Base-by-base conservation (phyloP, 768 basidiomycete species). In the Kwoniella mangroviensis region DNA sequence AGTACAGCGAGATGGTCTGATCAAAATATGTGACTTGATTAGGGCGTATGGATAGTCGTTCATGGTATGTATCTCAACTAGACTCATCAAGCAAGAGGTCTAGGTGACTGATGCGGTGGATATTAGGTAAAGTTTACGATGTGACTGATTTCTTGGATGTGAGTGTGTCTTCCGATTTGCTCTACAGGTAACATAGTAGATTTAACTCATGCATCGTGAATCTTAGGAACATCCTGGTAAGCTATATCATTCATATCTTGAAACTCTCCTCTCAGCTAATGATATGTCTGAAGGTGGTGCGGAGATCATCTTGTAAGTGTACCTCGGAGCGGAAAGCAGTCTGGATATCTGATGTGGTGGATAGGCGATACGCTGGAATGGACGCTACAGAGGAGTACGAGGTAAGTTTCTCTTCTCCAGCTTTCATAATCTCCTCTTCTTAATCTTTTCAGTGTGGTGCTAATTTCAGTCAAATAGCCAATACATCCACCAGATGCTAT, bases 401-500 rank as follows among this genome's bases (percentile, higher is more conserved):
- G 66, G 79, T 79, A 24, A 52, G 72, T 65, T n/a, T 1, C 34
- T 34, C 34, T 34, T 34, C 34, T 34, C 9, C 34, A 34, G 34
- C 34, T 34, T 5, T 34, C 34, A 34, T 34, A 6, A 7, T 34
- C 9, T 7, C 34, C 34, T 34, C 9, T 28, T 34, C 1, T n/a
- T n/a, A n/a, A n/a, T n/a, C n/a, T n/a, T n/a, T n/a, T n/a, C n/a
- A n/a, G n/a, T n/a, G n/a, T n/a, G n/a, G n/a, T n/a, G n/a, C n/a
- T n/a, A n/a, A n/a, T n/a, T n/a, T n/a, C n/a, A n/a, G n/a, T n/a
- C n/a, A n/a, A n/a, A n/a, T n/a, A 90, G 70, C 91, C 91, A 5
- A 92, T 97, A 53, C 95, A 98, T 83, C 90, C 94, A 3, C 88
- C 90, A 26, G 90, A 91, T 73, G 89, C 92, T 21, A 87, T 96